Base-by-base conservation (phyloP, 2,329 filamentous ascomycete species). In the Cordyceps tenuipes region DNA sequence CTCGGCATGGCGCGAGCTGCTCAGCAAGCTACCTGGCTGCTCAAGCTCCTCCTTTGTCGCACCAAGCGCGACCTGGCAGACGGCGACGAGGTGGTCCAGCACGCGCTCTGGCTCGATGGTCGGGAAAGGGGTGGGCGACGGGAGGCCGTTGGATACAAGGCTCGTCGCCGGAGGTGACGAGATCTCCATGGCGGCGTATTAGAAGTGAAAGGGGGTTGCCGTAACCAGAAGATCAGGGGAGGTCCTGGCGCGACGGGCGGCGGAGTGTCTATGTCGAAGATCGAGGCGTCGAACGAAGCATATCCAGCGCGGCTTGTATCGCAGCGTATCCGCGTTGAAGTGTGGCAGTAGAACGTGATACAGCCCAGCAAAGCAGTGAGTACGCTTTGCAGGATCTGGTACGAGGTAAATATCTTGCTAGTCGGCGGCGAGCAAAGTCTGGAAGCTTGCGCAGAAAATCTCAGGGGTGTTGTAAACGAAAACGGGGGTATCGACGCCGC, bases 11-110 rank as follows among this genome's bases (percentile, higher is more conserved):
- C 82, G 84, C 61, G 80, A 75, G 68, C 86, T 80, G 61, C 91
- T 91, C 63, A 99, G 80, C 74, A 99, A 79, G 77, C 90, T 97
- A 63, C 90, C 91, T 17, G 86, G 78, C 64, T 84, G 83, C 72
- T 93, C 86, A 59, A 99, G 84, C 70, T 99, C 93, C 63, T 84
- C 80, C 70, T 85, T 85, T 61, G 83, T 83, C 67, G 90, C 88
- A 65, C 89, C 89, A 52, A 93, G 81, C 64, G 88, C 88, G 61
- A 89, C 83, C 72, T 86, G 82, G 66, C 91, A 83, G 61, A 92
- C 82, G 62, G 84, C 80, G 44, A 81, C 80, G 63, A 93, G 78
- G 73, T 93, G 86, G 62, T 91, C 85, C 64, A 92, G 79, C 56
- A 92, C 80, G 66, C 83, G 76, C 64, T 76, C 78, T n/a, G 88